Conservation (phyloP, 1,284 basidiomycete species). For the Apiotrichum gracile region DNA sequence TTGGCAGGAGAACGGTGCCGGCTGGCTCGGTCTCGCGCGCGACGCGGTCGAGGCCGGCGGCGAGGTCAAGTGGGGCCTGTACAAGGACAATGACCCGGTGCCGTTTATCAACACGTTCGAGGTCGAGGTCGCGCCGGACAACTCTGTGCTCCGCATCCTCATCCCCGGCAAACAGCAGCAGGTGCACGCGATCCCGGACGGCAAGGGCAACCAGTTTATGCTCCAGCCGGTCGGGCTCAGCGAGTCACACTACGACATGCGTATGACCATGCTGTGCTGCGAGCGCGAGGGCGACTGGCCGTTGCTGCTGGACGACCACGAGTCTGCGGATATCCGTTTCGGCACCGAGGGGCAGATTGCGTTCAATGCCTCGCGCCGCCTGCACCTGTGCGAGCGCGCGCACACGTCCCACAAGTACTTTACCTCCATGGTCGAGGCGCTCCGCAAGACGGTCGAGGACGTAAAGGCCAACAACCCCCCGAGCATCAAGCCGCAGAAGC, state of each 20-base stretch:
- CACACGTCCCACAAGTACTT: conserved; percentile 27
- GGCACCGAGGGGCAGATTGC: conserved; percentile 41
- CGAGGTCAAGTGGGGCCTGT: conserved; percentile 27
- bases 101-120: conserved; percentile 25
- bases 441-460: background rate
- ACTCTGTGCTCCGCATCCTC: conserved; percentile 31
- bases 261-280: conserved; percentile 45
- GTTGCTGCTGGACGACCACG: conserved; percentile 43
- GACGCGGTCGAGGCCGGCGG: conserved; percentile 9
- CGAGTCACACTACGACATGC: conserved; percentile 29
- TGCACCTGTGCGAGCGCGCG: conserved; percentile 34
- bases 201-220: conserved; percentile 4
- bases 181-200: conserved; percentile 12
- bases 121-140: conserved; percentile 32
- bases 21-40: conserved; percentile 30
- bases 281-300: conserved; percentile 44
- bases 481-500: background rate
- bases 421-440: conserved; percentile 1
- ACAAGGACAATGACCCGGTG: conserved; percentile 12
- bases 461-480: background rate
- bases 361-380: conserved; percentile 38
- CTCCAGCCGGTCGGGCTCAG: conserved; percentile 8
- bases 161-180: conserved; percentile 29
- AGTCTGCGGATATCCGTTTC: conserved; percentile 41
- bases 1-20: conserved; percentile 34